phyloP scores from a whole-genome alignment of 768 basidiomycete genomes.

The Kwoniella heveanensis region DNA sequence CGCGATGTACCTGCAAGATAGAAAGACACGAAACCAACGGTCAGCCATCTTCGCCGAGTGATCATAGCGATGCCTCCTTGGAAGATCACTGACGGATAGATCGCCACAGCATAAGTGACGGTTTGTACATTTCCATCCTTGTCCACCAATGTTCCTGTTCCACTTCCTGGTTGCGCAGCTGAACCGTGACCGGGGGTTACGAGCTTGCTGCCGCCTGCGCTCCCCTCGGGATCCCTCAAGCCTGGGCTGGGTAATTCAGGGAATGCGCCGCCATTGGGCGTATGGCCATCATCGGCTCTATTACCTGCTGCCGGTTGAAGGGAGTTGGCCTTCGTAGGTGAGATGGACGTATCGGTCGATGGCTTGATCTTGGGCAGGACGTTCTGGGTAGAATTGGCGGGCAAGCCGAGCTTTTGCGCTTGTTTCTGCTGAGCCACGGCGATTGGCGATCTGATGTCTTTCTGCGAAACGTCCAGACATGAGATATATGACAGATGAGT shows the following conservation, averaged over 20 bases:
- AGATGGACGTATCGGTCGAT: constrained; percentile 29
- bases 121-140: constrained; percentile 54
- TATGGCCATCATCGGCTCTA: constrained; percentile 32
- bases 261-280: constrained; percentile 37
- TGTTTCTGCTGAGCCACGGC: constrained; percentile 96
- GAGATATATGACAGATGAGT: no score
- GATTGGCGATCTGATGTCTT: constrained; percentile 93
- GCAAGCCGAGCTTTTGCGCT: constrained; percentile 64
- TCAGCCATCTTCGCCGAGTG: constrained; percentile 2
- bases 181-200: background rate
- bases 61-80: no score
- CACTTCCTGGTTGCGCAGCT: background rate
- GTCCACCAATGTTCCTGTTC: constrained; percentile 56
- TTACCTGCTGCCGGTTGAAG: constrained; percentile 27
- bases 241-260: constrained; percentile 54
- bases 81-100: constrained; percentile 68
- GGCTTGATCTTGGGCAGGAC: constrained; percentile 44
- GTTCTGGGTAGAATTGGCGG: constrained; percentile 27
- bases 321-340: constrained; percentile 39
- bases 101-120: constrained; percentile 93
- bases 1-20: constrained; percentile 69
- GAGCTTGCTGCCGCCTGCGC: background rate
- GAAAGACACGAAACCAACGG: background rate
- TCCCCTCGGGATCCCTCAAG: constrained; percentile 31
- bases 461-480: constrained; percentile 30